A percentile compares a stretch with the other conserved stretches of the same genome.
These are phyloP conservation scores for Ustilago trichophora DNA, from an alignment of 1,284 basidiomycete species.

Conservation along the genomic window DNA sequence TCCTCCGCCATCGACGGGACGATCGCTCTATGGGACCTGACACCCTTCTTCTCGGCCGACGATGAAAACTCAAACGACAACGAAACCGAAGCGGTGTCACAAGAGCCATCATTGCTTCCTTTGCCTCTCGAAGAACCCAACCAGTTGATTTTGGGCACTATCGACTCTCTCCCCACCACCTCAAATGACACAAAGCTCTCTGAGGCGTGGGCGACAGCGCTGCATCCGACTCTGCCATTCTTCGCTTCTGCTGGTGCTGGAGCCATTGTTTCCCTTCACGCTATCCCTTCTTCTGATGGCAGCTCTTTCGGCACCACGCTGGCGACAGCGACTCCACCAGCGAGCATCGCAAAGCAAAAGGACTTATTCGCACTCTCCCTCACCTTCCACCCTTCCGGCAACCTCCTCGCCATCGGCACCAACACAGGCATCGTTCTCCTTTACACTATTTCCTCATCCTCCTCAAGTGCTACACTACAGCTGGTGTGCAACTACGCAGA, in stretches of 20 bases:
- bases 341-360: slow-evolving; percentile 4
- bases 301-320: no score
- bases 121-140: slow-evolving; percentile 15
- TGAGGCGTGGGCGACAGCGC: slow-evolving; percentile 33
- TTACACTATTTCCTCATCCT: no score
- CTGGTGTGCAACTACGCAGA: slow-evolving; percentile 18
- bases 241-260: slow-evolving; percentile 35
- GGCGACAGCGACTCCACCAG: no score
- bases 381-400: slow-evolving; percentile 15
- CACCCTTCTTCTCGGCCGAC: not conserved
- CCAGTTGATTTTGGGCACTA: not conserved
- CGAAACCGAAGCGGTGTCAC: not conserved
- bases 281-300: not conserved
- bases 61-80: not conserved
- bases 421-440: slow-evolving; percentile 29
- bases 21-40: slow-evolving; percentile 31
- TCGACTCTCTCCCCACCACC: slow-evolving; percentile 13
- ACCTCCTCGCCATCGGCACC: slow-evolving; percentile 18
- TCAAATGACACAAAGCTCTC: slow-evolving; percentile 14
- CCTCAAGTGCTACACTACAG: not conserved
- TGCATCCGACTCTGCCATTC: slow-evolving; percentile 15
- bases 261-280: slow-evolving; percentile 20
- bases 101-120: slow-evolving; percentile 8
- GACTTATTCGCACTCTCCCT: slow-evolving; percentile 35
- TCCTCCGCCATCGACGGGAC: slow-evolving; percentile 33